Evolutionary conservation across 768 basidiomycete species (phyloP).

Genomic region (Rickenella mellea): DNA sequence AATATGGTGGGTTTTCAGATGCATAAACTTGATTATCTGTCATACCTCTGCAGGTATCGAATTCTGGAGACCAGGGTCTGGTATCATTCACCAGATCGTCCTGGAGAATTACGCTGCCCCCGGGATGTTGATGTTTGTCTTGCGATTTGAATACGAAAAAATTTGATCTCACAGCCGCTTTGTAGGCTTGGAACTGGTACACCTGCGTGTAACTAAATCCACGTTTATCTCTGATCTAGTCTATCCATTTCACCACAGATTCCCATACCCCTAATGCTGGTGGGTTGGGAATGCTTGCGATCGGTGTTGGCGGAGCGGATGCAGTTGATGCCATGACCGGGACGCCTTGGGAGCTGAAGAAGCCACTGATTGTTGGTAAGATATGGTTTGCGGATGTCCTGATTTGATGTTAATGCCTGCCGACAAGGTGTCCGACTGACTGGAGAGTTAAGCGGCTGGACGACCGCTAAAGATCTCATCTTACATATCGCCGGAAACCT

Average conservation of each 20-base stretch:
- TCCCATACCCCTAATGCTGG: constrained; percentile 98
- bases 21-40: background rate
- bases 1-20: constrained; percentile 38
- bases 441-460: constrained; percentile 83
- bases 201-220: no score
- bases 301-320: constrained; percentile 98
- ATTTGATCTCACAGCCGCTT: no score
- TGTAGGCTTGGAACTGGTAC: constrained; percentile 77
- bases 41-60: constrained; percentile 53
- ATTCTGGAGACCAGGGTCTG: constrained; percentile 94
- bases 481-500: constrained; percentile 89
- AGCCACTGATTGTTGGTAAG: constrained; percentile 74
- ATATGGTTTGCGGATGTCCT: background rate
- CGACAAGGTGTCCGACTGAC: constrained; percentile 73
- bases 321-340: constrained; percentile 97
- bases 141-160: no score
- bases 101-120: constrained; percentile 96
- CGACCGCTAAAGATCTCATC: constrained; percentile 93
- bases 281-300: constrained; percentile 91
- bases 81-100: constrained; percentile 96
- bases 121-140: constrained; percentile 76
- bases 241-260: constrained; percentile 35
- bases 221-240: background rate
- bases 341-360: constrained; percentile 97
- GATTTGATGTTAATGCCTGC: background rate